Percentiles rank a stretch among this genome's conserved stretches.
Conservation (phyloP, 2,329 filamentous ascomycete species). For the Ilyonectria sp. region DNA sequence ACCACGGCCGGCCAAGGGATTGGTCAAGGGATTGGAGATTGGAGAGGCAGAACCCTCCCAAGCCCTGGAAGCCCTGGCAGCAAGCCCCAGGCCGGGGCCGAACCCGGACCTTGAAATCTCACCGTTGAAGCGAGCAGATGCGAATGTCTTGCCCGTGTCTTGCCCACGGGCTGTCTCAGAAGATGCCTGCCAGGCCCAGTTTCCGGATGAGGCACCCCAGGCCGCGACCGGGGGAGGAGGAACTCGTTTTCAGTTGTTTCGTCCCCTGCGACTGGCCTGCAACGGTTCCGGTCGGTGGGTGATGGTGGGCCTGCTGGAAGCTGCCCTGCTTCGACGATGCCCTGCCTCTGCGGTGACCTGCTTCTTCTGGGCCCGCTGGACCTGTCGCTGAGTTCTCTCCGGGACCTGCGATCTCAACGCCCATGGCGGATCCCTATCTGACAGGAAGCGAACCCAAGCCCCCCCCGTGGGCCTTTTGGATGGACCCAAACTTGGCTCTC, state of each 20-base stretch:
- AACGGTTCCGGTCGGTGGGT: not conserved
- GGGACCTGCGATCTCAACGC: slow-evolving; percentile 39
- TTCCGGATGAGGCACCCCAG: not conserved
- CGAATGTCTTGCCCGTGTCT: slow-evolving; percentile 27
- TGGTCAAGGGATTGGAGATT: slow-evolving; percentile 18
- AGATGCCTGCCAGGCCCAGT: slow-evolving; percentile 24
- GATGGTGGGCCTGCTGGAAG: not conserved
- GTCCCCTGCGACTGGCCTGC: not conserved
- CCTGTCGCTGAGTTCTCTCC: slow-evolving; percentile 8
- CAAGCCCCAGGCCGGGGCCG: not conserved
- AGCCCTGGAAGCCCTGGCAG: not conserved
- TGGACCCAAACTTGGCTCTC: slow-evolving; percentile 12
- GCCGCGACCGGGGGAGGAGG: slow-evolving; percentile 6
- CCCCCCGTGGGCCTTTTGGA: slow-evolving; percentile 22
- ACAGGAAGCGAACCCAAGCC: slow-evolving; percentile 30
- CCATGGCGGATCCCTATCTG: slow-evolving; percentile 39
- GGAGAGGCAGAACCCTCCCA: not conserved
- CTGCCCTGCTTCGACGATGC: not conserved
- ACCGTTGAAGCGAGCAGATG: slow-evolving; percentile 10
- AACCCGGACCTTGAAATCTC: not conserved
- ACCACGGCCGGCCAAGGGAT: slow-evolving; percentile 34
- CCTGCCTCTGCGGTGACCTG: not conserved
- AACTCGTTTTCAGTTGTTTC: slow-evolving; percentile 4
- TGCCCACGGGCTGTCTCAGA: slow-evolving; percentile 37
- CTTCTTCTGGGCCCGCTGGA: slow-evolving; percentile 11